Evolutionary conservation across 2,329 filamentous ascomycete genomes (phyloP), one percentile per base, ranked within the genome.

Genomic region (Capronia epimyces): DNA sequence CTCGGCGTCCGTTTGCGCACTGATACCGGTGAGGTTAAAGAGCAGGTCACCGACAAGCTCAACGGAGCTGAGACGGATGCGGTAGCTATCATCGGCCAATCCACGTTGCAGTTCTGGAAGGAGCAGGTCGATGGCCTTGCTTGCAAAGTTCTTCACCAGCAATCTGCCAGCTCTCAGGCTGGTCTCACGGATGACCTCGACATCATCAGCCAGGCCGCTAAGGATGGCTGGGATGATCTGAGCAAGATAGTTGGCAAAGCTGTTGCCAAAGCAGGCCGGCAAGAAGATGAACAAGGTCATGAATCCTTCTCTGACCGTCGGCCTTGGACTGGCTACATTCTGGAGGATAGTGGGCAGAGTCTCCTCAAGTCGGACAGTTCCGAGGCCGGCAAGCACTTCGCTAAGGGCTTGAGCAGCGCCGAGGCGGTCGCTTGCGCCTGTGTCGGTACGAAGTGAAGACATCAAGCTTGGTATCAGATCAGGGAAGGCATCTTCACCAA

Each of bases 271-370:
- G 72, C 93, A 98, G 46, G 95, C 93, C 10, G 93, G 93, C 73
- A 98, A 82, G 79, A 96, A 98, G 60, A 98, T 97, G 72, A 98
- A 98, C 34, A 98, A 79, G 6, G 93, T 96, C 93, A 98, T 98
- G 75, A 98, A 98, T 40, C 93, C 93, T 75, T 98, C 93, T 63
- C 93, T 84, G 58, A 98, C 89, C 48, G 89, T 83, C 15, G 93
- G 68, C 70, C 95, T 96, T 60, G 85, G 82, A 63, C 91, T 97
- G 61, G 89, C 84, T 59, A 95, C 91, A 64, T 98, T 98, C 64
- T 97, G 91, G 34, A 98, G 73, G 62, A 98, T 95, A 10, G 91
- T 96, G 32, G 93, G 94, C 40, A 98, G 75, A 3, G 90, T 97
- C 71, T 98, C 94, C 69, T 98, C 93, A 60, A 98, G 75, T 60